These are phyloP conservation scores for Zygnema cylindricum DNA, from an alignment of 139 green algal species.

Conservation along the genomic window DNA sequence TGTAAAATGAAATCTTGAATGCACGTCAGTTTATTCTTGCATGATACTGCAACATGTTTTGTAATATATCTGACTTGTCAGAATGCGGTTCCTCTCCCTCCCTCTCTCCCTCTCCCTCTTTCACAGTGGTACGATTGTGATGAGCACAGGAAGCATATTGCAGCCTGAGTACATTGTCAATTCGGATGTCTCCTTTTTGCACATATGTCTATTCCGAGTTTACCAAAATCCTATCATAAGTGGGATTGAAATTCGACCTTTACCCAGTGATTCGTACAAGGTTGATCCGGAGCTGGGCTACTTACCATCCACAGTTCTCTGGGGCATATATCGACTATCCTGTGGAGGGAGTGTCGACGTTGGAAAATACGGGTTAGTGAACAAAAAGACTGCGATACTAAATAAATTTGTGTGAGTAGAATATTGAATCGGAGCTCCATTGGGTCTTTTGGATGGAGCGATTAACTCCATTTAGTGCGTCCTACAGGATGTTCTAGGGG, in stretches of 20 bases:
- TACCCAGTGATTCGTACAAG: not conserved
- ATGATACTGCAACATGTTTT: too few relatives aligned
- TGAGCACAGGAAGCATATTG: not conserved
- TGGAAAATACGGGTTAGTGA: not conserved
- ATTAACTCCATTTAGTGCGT: not conserved
- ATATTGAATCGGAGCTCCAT: too few relatives aligned
- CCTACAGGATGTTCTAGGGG: not conserved
- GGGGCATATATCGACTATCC: not conserved
- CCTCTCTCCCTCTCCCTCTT: too few relatives aligned
- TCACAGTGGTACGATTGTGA: not conserved
- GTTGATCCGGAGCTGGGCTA: not conserved
- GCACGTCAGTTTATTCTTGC: too few relatives aligned
- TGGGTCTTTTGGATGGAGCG: too few relatives aligned
- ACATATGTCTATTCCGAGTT: slow-evolving; percentile 17
- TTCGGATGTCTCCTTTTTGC: not conserved
- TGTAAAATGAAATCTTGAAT: too few relatives aligned
- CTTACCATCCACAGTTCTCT: not conserved
- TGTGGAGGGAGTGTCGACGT: not conserved
- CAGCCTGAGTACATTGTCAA: not conserved
- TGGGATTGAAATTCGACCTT: slow-evolving; percentile 33
- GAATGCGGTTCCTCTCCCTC: too few relatives aligned
- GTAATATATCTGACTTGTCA: too few relatives aligned
- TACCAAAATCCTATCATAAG: slow-evolving; percentile 17
- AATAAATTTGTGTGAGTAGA: not conserved
- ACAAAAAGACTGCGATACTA: not conserved